These are phyloP conservation scores for Beta macrorhiza DNA, from an alignment of 179 eudicot species.

Conservation along the genomic window DNA sequence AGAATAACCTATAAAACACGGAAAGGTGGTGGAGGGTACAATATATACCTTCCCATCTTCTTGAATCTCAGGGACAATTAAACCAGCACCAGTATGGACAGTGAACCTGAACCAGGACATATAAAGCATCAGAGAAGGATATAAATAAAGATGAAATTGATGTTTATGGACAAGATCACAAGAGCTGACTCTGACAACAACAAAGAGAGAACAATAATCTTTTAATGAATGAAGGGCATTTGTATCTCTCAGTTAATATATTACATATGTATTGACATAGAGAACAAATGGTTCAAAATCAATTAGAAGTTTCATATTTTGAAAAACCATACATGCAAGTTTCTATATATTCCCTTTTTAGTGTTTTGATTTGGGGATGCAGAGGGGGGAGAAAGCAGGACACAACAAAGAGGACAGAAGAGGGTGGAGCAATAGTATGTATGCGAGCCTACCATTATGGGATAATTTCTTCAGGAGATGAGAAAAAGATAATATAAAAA, in stretches of 20 bases:
- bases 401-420: no score
- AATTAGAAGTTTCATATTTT: no score
- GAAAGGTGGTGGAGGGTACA: not conserved
- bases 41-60: constrained; percentile 75
- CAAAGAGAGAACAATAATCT: constrained; percentile 5
- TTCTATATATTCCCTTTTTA: no score
- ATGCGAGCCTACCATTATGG: no score
- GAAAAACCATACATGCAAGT: no score
- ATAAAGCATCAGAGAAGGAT: constrained; percentile 10
- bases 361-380: no score
- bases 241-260: not conserved
- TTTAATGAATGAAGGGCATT: not conserved
- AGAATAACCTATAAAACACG: not conserved
- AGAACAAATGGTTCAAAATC: no score
- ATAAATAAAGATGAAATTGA: not conserved
- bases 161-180: not conserved
- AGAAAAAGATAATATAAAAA: no score
- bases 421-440: no score
- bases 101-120: constrained; percentile 62
- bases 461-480: no score
- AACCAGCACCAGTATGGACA: constrained; percentile 95
- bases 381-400: no score
- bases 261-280: no score
- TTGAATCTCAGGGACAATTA: constrained; percentile 95
- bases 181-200: not conserved